Percentiles rank a stretch among this genome's conserved stretches.
These are phyloP conservation scores for Sordariomycetes sp. DNA, from an alignment of 2,329 filamentous ascomycete species.

Conservation along the genomic window DNA sequence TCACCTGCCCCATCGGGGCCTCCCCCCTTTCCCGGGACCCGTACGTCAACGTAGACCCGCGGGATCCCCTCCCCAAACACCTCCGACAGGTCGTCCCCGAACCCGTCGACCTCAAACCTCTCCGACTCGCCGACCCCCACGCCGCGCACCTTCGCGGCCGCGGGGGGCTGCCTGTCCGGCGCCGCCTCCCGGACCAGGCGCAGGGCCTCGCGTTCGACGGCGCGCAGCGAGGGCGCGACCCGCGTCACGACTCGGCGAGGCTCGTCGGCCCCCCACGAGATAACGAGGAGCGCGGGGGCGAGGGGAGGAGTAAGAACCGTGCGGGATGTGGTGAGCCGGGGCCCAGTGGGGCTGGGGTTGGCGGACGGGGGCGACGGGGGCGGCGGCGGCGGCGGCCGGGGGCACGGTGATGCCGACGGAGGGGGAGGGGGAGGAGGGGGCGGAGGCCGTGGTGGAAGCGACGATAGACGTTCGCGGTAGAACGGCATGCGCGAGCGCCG, in stretches of 20 bases:
- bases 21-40: too few species aligned
- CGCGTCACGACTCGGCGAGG: conserved; percentile 8
- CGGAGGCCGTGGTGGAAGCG: not conserved
- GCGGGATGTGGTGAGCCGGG: too few species aligned
- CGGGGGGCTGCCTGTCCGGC: not conserved
- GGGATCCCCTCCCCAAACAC: conserved; percentile 7
- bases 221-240: conserved; percentile 20
- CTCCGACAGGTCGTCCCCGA: conserved; percentile 15
- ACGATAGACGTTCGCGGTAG: not conserved
- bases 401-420: too few species aligned
- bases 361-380: too few species aligned
- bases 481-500: not conserved
- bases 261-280: too few species aligned
- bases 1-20: too few species aligned
- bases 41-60: too few species aligned
- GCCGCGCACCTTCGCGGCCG: not conserved
- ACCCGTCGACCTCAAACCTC: conserved; percentile 13
- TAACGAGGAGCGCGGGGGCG: too few species aligned
- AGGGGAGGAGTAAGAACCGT: too few species aligned
- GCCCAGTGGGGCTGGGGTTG: too few species aligned
- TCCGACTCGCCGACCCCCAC: conserved; percentile 12
- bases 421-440: too few species aligned
- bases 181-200: conserved; percentile 11
- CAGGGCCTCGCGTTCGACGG: conserved; percentile 11
- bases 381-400: too few species aligned